phyloP scores from a whole-genome alignment of 495 filamentous ascomycete genomes.

The Letharia columbiana region DNA sequence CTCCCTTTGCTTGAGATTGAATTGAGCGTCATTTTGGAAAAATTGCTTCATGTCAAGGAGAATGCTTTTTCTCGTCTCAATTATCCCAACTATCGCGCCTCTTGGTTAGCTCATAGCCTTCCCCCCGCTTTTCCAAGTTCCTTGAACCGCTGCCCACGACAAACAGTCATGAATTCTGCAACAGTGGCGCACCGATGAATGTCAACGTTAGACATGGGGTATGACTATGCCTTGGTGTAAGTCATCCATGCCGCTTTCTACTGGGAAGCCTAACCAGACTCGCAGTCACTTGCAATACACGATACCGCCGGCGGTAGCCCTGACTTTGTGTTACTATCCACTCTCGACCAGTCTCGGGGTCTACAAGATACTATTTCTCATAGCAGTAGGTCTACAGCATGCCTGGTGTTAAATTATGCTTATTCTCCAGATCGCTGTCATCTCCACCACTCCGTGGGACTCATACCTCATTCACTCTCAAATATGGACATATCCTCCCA shows the following conservation, averaged over 20 bases:
- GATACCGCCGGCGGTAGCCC: slow-evolving; percentile 48
- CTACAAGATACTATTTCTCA: slow-evolving; percentile 49
- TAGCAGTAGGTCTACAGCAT: slow-evolving; percentile 30
- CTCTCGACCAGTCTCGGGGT: slow-evolving; percentile 49
- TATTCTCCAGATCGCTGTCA: slow-evolving; percentile 41
- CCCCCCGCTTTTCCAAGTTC: slow-evolving; percentile 22
- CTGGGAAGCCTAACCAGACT: background rate
- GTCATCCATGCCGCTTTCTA: slow-evolving; percentile 16
- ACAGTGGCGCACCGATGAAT: slow-evolving; percentile 8
- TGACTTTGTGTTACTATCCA: slow-evolving; percentile 50
- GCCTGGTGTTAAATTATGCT: background rate
- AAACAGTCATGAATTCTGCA: slow-evolving; percentile 14
- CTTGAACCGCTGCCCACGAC: slow-evolving; percentile 3
- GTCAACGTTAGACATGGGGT: slow-evolving; percentile 42
- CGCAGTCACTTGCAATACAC: slow-evolving; percentile 59
- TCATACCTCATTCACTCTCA: slow-evolving; percentile 54
- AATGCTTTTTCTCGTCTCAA: too few relatives aligned
- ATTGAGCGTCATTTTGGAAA: background rate
- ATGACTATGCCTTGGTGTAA: slow-evolving; percentile 60
- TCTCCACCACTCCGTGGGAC: slow-evolving; percentile 61
- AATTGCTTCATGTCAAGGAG: background rate
- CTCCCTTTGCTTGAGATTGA: background rate
- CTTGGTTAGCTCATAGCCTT: background rate
- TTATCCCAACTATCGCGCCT: background rate
- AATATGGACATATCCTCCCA: slow-evolving; percentile 60